A percentile compares a stretch with the other conserved stretches of the same genome.
phyloP scores from a whole-genome alignment of 495 filamentous ascomycete genomes.

The Cercophora sp. region DNA sequence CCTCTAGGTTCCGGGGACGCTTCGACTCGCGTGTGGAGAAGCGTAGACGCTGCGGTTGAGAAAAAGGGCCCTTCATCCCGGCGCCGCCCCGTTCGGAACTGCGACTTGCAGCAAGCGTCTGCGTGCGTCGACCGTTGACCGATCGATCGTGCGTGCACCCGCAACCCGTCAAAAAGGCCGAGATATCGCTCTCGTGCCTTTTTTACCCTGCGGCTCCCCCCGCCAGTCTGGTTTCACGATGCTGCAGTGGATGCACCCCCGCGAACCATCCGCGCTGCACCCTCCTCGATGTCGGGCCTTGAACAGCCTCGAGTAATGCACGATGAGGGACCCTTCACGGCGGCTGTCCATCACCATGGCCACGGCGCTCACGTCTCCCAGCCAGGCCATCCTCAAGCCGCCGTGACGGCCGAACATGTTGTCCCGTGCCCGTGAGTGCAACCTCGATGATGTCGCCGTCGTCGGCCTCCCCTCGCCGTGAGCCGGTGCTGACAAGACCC shows the following conservation, averaged over 20 bases:
- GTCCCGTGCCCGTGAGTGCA: slow-evolving; percentile 31
- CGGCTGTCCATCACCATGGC: slow-evolving; percentile 21
- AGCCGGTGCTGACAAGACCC: slow-evolving; percentile 10
- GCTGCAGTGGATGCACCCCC: slow-evolving; percentile 30
- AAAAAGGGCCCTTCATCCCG: slow-evolving; percentile 24
- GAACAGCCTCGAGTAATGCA: slow-evolving; percentile 28
- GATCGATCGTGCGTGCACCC: not conserved
- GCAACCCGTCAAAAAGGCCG: slow-evolving; percentile 23
- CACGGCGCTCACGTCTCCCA: slow-evolving; percentile 9
- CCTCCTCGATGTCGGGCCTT: slow-evolving; percentile 32
- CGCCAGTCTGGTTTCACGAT: slow-evolving; percentile 34
- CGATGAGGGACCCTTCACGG: slow-evolving; percentile 25
- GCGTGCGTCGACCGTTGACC: slow-evolving; percentile 4
- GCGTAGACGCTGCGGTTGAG: slow-evolving; percentile 7
- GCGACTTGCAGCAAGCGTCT: not conserved
- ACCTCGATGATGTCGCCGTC: not conserved
- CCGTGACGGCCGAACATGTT: slow-evolving; percentile 19
- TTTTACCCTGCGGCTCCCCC: slow-evolving; percentile 21
- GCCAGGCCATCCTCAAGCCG: slow-evolving; percentile 15
- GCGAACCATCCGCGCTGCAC: slow-evolving; percentile 28
- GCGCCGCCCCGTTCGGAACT: slow-evolving; percentile 3
- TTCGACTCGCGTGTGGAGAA: not conserved
- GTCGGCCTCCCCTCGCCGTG: not conserved
- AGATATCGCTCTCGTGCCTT: slow-evolving; percentile 20
- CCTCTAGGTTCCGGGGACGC: slow-evolving; percentile 1